Base-by-base conservation (phyloP, 1,284 basidiomycete genomes). In the Melampsora larici-populina region DNA sequence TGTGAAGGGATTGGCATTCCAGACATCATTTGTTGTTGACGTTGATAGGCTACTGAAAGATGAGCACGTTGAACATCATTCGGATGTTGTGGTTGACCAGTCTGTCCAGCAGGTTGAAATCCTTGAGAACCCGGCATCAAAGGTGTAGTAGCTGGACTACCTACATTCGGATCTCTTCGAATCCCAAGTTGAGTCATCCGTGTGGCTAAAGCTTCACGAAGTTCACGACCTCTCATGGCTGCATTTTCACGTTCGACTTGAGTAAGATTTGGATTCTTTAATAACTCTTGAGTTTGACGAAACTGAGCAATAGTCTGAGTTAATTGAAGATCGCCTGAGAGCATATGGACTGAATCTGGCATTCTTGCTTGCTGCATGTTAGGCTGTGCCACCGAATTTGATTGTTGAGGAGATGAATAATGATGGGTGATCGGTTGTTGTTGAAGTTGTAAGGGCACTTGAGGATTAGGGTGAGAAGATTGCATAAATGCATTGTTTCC, bases 1-100 rank as follows among this genome's bases (percentile, higher is more conserved):
- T 77, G 75, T n/a, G 36, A 11, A 24, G 55, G n/a, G 24, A 51
- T 51, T 17, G 62, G 64, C 65, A 76, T 60, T 26, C 66, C 55
- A 17, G 73, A 76, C 48, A 76, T 60, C 48, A 76, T 76, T 29
- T 77, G 75, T 26, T 70, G 67, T 70, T 77, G 75, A 46, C 75
- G 67, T 48, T 77, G 75, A 55, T 64, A 77, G 11, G 29, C 75
- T 40, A 66, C 67, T 26, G 67, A 65, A n/a, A 70, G 48, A 48
- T 70, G 75, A 64, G 67, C 75, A 24, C 75, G 55, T 49, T 77
- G 75, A n/a, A 66, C 60, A 33, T 77, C 75, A 43, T 36, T 77
- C 17, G 75, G 75, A 70, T 70, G 67, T 55, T 77, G 75, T 21
- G 75, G 75, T 11, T 70, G 75, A 31, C 51, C 36, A 48, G 55